Conservation (phyloP, 192 early-diverging fungal genomes). For the Coemansia sp. region DNA sequence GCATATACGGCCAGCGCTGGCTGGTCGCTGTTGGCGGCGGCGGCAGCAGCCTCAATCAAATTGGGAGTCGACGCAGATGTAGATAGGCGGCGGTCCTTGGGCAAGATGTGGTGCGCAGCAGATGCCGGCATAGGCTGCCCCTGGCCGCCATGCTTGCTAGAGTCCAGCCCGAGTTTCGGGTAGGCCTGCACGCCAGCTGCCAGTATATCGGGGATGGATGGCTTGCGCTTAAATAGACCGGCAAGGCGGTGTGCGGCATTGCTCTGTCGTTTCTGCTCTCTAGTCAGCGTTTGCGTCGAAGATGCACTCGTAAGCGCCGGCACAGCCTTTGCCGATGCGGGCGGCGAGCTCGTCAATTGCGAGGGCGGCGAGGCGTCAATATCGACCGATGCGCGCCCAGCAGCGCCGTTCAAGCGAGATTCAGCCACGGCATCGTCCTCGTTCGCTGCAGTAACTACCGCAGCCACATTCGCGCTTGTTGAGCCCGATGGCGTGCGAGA, state of each 20-base stretch:
- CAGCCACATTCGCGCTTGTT: neutral
- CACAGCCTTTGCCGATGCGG: constrained; percentile 9
- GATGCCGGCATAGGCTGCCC: constrained; percentile 3
- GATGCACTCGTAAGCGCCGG: neutral
- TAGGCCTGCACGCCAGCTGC: constrained; percentile 18
- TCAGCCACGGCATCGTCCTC: constrained; percentile 21
- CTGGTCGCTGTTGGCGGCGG: constrained; percentile 48
- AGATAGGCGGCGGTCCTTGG: constrained; percentile 48
- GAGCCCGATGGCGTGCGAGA: neutral
- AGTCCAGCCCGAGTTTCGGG: constrained; percentile 4
- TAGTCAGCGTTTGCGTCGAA: constrained; percentile 24
- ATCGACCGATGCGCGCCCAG: neutral
- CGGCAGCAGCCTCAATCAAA: constrained; percentile 43
- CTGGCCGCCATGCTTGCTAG: neutral
- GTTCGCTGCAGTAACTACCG: neutral
- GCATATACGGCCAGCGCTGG: constrained; percentile 43
- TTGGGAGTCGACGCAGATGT: constrained; percentile 55
- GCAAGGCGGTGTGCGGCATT: constrained; percentile 47
- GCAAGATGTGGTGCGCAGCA: neutral
- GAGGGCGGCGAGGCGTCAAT: constrained; percentile 30
- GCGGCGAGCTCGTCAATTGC: constrained; percentile 36
- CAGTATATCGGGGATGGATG: constrained; percentile 48
- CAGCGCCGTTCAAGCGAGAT: neutral
- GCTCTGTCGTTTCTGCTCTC: constrained; percentile 53
- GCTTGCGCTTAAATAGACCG: constrained; percentile 52